A percentile compares a stretch with the other conserved stretches of the same genome.
These are phyloP conservation scores for Cladosporium cucumerinum DNA, from an alignment of 2,329 filamentous ascomycete species.

Conservation along the genomic window DNA sequence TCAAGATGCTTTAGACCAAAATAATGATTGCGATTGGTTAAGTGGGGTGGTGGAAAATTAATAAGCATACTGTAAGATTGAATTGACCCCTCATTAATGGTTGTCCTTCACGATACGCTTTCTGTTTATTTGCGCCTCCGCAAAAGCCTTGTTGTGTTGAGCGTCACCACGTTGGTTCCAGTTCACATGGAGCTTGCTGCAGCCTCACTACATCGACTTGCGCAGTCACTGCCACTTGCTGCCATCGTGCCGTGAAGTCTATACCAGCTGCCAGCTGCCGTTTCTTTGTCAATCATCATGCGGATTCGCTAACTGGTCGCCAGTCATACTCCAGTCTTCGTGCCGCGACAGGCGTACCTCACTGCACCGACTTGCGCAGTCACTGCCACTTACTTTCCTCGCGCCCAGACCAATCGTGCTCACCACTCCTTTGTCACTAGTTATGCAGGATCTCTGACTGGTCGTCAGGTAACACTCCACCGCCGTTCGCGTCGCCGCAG, in stretches of 20 bases:
- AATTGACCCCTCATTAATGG: background rate
- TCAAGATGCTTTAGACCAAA: slow-evolving; percentile 27
- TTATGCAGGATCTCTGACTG: background rate
- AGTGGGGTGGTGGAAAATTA: slow-evolving; percentile 1
- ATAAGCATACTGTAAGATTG: background rate
- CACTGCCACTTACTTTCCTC: background rate
- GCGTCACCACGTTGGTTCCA: background rate
- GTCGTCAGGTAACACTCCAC: background rate
- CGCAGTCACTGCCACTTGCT: background rate
- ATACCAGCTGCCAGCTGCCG: background rate
- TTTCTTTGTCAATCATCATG: background rate
- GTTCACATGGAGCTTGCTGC: background rate
- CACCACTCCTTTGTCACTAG: background rate
- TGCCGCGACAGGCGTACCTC: background rate
- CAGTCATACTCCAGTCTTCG: too few relatives aligned
- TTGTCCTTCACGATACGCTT: background rate
- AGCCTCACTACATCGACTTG: background rate
- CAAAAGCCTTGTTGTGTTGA: background rate
- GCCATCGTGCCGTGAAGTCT: background rate
- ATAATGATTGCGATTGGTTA: background rate
- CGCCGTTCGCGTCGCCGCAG: background rate
- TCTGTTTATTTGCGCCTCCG: background rate
- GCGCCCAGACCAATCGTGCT: background rate
- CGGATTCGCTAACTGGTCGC: too few relatives aligned
- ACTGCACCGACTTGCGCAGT: background rate